Base-by-base conservation (phyloP, 2,329 filamentous ascomycete species). In the Sporothrix dimorphospora region DNA sequence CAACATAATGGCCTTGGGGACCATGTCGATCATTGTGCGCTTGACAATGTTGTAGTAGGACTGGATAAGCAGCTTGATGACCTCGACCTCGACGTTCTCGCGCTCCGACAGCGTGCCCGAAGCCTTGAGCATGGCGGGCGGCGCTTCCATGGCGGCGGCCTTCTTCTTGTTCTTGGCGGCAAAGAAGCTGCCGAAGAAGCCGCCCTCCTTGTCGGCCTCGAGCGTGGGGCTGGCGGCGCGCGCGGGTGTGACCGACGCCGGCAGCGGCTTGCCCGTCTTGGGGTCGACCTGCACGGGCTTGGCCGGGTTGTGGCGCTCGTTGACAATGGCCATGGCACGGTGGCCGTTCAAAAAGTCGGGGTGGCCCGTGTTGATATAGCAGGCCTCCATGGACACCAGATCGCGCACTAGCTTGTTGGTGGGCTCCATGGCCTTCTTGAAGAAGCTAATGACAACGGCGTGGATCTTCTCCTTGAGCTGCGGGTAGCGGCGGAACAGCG, bases 161-260 rank as follows among this genome's bases (percentile, higher is more conserved):
- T 98, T 98, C 89, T 99, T 99, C 90, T 98, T 99, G 85, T 98
- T 99, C 89, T 98, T 99, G 79, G 93, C 94, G 12, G 96, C 94
- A 80, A 98, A 99, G 88, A 99, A 99, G 79, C 93, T 97, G 77
- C 96, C 96, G 78, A 99, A 99, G 88, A 99, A 99, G 49, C 95
- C 94, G 73, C 87, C 85, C 79, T 93, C 93, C 70, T 81, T 81
- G 74, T 81, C 82, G 55, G 80, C 76, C 57, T 89, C 83, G 70
- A 94, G 84, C 51, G 91, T 92, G 8, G 94, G 96, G 79, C 91
- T 97, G 71, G 88, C 88, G 57, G 92, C 89, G 75, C 94, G 90
- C 69, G 86, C 90, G 1, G 94, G 94, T 2, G 88, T 87, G 27
- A 86, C 81, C 9, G 71, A 66, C 51, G 87, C 84, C 19, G 92